Evolutionary conservation across 345 rosid species (phyloP).

Genomic region (Adansonia digitata): DNA sequence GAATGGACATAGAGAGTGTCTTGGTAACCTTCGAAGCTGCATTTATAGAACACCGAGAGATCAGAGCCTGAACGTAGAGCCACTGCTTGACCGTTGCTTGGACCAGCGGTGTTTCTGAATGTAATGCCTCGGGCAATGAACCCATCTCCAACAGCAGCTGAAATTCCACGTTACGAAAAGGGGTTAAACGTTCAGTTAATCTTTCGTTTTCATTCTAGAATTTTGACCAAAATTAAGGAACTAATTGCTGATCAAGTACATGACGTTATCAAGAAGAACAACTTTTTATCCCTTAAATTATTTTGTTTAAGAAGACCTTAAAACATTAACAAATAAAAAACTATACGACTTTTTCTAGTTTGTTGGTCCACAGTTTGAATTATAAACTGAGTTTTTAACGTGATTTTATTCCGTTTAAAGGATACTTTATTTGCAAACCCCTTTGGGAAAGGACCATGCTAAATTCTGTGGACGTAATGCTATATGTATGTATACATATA

Average conservation of each 20-base stretch:
- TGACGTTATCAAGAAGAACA: too few relatives aligned
- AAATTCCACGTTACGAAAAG: neutral
- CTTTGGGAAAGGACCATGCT: neutral
- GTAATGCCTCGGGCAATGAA: slow-evolving; percentile 50
- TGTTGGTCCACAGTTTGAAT: neutral
- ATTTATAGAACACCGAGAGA: slow-evolving; percentile 40
- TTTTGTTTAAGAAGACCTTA: neutral
- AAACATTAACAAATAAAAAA: neutral
- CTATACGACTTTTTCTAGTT: neutral
- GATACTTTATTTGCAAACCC: neutral
- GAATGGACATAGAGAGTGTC: slow-evolving; percentile 63
- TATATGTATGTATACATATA: too few relatives aligned
- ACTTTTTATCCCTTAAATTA: neutral
- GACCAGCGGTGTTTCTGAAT: slow-evolving; percentile 48
- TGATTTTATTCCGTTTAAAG: neutral
- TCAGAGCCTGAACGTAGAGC: slow-evolving; percentile 51
- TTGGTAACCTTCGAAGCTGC: slow-evolving; percentile 56
- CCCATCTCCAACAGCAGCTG: slow-evolving; percentile 48
- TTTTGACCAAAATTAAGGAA: neutral
- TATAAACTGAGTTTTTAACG: neutral
- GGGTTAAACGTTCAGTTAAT: neutral
- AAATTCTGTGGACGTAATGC: neutral
- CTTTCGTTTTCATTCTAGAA: slow-evolving; percentile 4
- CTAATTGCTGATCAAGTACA: neutral
- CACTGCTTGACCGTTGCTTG: slow-evolving; percentile 44